A percentile compares a stretch with the other conserved stretches of the same genome.
Evolutionary conservation across 805 yeast genomes (phyloP).

Genomic region (Saccharomycopsis babjevae): DNA sequence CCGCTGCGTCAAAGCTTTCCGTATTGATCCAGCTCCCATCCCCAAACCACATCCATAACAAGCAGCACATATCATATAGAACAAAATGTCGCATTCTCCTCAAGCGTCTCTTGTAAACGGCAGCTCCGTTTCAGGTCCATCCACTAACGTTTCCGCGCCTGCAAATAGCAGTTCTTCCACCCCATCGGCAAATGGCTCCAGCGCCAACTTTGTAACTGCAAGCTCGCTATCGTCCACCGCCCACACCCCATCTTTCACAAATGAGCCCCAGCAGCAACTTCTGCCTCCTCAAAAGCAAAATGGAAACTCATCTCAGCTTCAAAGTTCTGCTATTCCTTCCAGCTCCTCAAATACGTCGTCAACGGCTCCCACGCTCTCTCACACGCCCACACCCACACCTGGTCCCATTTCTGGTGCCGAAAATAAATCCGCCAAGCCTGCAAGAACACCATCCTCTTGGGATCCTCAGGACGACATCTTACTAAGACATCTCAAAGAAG

Average conservation of each 20-base stretch:
- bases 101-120: background rate
- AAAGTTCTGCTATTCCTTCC: background rate
- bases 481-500: slow-evolving; percentile 68
- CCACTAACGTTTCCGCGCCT: background rate
- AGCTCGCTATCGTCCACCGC: background rate
- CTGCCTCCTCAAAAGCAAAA: background rate
- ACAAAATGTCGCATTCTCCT: background rate
- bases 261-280: background rate
- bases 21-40: too few relatives aligned
- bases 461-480: slow-evolving; percentile 67
- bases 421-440: background rate
- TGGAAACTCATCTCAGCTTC: background rate
- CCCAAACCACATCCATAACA: too few relatives aligned
- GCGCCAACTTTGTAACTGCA: background rate
- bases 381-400: background rate
- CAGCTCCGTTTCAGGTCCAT: background rate
- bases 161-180: background rate
- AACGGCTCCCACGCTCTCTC: background rate
- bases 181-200: background rate
- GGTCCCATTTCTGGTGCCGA: background rate
- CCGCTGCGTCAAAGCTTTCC: too few relatives aligned
- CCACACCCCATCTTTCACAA: background rate
- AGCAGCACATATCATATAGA: too few relatives aligned
- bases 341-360: background rate
- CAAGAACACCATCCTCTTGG: slow-evolving; percentile 40